Evolutionary conservation across 495 filamentous ascomycete genomes (phyloP).

Genomic region (Oleoguttula mirabilis): DNA sequence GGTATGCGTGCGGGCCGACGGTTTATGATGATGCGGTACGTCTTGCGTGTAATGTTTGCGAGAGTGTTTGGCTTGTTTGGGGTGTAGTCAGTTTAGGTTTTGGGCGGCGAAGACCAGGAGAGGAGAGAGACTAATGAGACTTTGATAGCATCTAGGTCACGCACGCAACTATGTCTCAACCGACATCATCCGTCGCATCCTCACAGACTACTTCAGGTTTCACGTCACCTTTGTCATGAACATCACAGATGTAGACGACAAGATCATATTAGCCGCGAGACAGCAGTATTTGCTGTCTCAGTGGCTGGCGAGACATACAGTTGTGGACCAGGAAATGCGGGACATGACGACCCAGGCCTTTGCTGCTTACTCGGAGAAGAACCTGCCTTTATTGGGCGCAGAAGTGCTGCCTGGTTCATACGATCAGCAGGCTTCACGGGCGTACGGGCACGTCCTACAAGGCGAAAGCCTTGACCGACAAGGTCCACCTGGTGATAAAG

Average conservation of each 20-base stretch:
- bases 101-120: neutral
- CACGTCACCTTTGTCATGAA: constrained; percentile 91
- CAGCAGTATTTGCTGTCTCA: constrained; percentile 59
- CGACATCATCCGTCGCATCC: constrained; percentile 80
- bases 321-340: constrained; percentile 36
- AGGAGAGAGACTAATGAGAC: constrained; percentile 7
- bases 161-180: constrained; percentile 89
- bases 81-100: neutral
- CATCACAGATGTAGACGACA: constrained; percentile 88
- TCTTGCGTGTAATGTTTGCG: too few relatives aligned
- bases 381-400: constrained; percentile 50
- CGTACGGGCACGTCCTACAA: constrained; percentile 53
- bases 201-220: constrained; percentile 76
- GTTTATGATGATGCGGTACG: constrained; percentile 66
- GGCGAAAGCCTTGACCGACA: constrained; percentile 48
- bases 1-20: constrained; percentile 51
- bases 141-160: constrained; percentile 60
- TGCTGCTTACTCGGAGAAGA: constrained; percentile 59
- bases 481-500: constrained; percentile 53
- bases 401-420: constrained; percentile 42
- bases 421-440: constrained; percentile 41
- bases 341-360: constrained; percentile 57
- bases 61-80: too few relatives aligned
- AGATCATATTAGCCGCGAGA: constrained; percentile 78
- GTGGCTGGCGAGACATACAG: constrained; percentile 36